Evolutionary conservation across 768 basidiomycete genomes (phyloP).

Genomic region (Lactarius psammicola): DNA sequence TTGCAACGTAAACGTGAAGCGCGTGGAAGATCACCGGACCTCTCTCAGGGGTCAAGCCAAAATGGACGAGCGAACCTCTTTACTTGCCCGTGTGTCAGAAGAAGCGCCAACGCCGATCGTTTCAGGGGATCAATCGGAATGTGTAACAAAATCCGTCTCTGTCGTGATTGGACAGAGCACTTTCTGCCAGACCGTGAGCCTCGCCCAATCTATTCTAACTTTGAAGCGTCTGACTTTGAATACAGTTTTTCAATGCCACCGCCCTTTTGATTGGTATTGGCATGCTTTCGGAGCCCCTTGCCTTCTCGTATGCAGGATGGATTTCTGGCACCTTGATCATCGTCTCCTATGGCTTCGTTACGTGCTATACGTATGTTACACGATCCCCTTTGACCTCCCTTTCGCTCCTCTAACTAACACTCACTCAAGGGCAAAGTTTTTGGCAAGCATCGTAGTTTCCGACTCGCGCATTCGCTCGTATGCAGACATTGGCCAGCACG

Average conservation of each 20-base stretch:
- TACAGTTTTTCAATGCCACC: conserved; percentile 83
- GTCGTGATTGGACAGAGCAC: conserved; percentile 27
- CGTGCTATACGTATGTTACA: conserved; percentile 81
- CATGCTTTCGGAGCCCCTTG: conserved; percentile 85
- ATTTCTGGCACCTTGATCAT: conserved; percentile 70
- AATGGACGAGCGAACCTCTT: conserved; percentile 17
- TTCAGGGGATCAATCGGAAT: neutral
- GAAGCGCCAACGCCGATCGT: neutral
- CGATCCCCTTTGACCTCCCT: neutral
- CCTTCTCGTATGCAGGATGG: conserved; percentile 93
- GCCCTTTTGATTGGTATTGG: conserved; percentile 87
- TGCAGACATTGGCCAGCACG: conserved; percentile 84
- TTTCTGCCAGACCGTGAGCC: conserved; percentile 31
- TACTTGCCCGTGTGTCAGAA: conserved; percentile 16
- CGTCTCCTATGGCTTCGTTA: conserved; percentile 70
- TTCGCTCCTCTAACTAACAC: neutral
- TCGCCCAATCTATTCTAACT: neutral
- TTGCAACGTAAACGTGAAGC: neutral
- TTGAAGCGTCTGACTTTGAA: neutral
- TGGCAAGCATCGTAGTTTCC: conserved; percentile 69
- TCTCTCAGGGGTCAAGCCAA: neutral
- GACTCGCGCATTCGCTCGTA: conserved; percentile 78
- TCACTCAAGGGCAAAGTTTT: conserved; percentile 81
- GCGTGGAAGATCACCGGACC: neutral
- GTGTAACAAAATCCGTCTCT: neutral